Base-by-base conservation (phyloP, 805 yeast species). In the Candida berthetii region DNA sequence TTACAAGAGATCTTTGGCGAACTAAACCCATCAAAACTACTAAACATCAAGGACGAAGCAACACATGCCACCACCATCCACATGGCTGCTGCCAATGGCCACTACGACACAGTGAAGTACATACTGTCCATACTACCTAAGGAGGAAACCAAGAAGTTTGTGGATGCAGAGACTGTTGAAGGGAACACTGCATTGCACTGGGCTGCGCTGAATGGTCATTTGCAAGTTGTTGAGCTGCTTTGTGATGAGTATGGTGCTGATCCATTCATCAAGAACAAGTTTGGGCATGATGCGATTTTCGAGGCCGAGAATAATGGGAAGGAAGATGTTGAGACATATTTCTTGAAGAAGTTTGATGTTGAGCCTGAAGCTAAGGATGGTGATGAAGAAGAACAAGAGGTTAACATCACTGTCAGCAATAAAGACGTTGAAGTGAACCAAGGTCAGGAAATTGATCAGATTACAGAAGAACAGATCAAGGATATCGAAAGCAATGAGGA, bases 101-200 rank as follows among this genome's bases (percentile, higher is more conserved):
- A 91, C 58, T 48, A 67, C 4, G 89, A 81, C 25, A 78, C 81
- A 4, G 75, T 85, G 20, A 63, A 74, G 52, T 84, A 73, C 51
- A 60, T 89, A 20, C 56, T 88, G 27, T 65, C 74, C 0, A 55
- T 78, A 24, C 43, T 80, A 4, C 53, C 72, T 1, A 60, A 66
- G 27, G 65, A 60, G 7, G 72, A 78, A 9, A 76, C 78, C 14
- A 61, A 58, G n/a, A 47, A 50, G 14, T 61, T 75, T 33, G 71
- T 79, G 16, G 73, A 77, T 45, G 54, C 62, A 16, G 71, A 68
- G 42, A 93, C 93, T 58, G 84, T 78, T 38, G 78, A 84, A 17
- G 99, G 98, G 2, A 93, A 93, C 60, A 90, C 99, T 0, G 85
- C 98, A 1, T 69, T 93, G 48, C 98, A 93, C 60, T 93, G 99